Conservation (phyloP, 805 yeast genomes). For the Phaffomyces opuntiae region DNA sequence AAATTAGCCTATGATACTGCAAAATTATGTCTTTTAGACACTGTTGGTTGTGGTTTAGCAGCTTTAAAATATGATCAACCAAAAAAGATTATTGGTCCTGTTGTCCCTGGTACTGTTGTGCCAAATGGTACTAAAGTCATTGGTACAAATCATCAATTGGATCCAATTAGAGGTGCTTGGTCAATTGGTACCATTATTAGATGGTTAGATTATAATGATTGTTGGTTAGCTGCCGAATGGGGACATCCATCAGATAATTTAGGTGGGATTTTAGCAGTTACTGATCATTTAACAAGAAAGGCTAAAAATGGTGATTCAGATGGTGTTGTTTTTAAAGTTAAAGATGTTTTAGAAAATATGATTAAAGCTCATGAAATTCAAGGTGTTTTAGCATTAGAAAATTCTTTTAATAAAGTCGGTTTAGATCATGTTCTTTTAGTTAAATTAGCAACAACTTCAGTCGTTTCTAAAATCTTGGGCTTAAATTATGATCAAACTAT, state of each 20-base stretch:
- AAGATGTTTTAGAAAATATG: slow-evolving; percentile 49
- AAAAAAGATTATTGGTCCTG: slow-evolving; percentile 42
- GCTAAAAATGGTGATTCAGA: slow-evolving; percentile 33
- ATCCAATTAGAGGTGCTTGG: slow-evolving; percentile 55
- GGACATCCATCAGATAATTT: slow-evolving; percentile 60
- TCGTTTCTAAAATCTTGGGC: slow-evolving; percentile 49
- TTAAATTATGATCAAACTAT: slow-evolving; percentile 42
- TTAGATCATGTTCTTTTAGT: slow-evolving; percentile 54
- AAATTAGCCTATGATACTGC: slow-evolving; percentile 47
- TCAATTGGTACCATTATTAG: slow-evolving; percentile 49
- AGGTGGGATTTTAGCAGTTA: slow-evolving; percentile 53
- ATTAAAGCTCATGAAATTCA: slow-evolving; percentile 60
- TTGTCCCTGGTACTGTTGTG: slow-evolving; percentile 49
- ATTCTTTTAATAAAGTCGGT: slow-evolving; percentile 54
- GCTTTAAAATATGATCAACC: slow-evolving; percentile 49
- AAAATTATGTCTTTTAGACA: slow-evolving; percentile 46
- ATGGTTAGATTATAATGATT: slow-evolving; percentile 57
- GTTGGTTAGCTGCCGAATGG: slow-evolving; percentile 69
- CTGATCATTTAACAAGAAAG: slow-evolving; percentile 46
- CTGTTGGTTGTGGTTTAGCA: slow-evolving; percentile 55
- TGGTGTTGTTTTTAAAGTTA: slow-evolving; percentile 38
- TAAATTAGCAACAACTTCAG: slow-evolving; percentile 56
- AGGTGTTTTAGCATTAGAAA: slow-evolving; percentile 51
- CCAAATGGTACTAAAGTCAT: slow-evolving; percentile 50
- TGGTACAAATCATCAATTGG: slow-evolving; percentile 44